phyloP scores from a whole-genome alignment of 2,329 filamentous ascomycete genomes.

The Colletotrichum eremochloae region DNA sequence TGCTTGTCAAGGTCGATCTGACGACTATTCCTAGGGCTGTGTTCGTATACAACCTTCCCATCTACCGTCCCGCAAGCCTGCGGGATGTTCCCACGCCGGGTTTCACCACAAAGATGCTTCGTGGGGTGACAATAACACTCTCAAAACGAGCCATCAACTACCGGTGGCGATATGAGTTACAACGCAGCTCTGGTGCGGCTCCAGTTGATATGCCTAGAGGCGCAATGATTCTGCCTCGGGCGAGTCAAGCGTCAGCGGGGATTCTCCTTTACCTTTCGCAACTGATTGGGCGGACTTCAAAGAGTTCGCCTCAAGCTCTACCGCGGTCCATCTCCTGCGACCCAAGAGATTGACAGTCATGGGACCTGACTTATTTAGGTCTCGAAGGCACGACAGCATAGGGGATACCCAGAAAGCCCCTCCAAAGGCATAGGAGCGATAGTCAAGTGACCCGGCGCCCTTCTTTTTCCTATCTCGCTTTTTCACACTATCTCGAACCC shows the following conservation, averaged over 20 bases:
- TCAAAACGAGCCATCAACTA: too few species aligned
- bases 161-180: constrained; percentile 13
- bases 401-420: background rate
- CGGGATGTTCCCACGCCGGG: background rate
- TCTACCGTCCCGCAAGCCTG: background rate
- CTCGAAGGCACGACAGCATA: constrained; percentile 18
- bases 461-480: constrained; percentile 36
- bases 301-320: constrained; percentile 18
- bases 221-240: constrained; percentile 2
- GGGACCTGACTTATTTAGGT: constrained; percentile 19
- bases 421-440: background rate
- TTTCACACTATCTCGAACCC: constrained; percentile 11
- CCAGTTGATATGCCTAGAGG: background rate
- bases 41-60: background rate
- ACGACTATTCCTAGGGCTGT: constrained; percentile 9
- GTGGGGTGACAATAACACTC: too few species aligned
- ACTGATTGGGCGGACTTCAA: background rate
- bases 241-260: constrained; percentile 18
- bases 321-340: constrained; percentile 8
- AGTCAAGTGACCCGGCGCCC: constrained; percentile 34
- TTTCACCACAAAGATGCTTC: too few species aligned
- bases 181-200: background rate
- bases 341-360: constrained; percentile 25
- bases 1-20: constrained; percentile 35
- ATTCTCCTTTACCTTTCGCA: constrained; percentile 8